These are phyloP conservation scores for Pythium sp. DNA, from an alignment of 352 stramenopile species.

Conservation along the genomic window DNA sequence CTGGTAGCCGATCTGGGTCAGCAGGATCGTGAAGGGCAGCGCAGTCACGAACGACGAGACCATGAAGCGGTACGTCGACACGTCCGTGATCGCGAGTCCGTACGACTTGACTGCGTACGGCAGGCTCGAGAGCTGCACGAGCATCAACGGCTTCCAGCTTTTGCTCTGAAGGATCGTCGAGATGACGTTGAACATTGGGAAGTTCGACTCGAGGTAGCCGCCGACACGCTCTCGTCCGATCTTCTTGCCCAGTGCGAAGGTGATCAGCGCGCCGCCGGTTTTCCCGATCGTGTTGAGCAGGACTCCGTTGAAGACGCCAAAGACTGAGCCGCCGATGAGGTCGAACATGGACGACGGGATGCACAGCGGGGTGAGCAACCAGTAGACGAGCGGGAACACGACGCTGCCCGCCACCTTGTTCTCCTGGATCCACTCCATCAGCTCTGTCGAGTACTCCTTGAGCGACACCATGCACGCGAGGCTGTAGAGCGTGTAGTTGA, in stretches of 20 bases:
- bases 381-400: constrained; percentile 55
- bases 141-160: constrained; percentile 68
- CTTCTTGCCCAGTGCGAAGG: constrained; percentile 56
- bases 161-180: constrained; percentile 50
- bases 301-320: constrained; percentile 44
- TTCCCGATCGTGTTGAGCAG: constrained; percentile 63
- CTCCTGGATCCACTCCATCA: constrained; percentile 46
- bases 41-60: constrained; percentile 55
- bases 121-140: constrained; percentile 71
- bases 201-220: constrained; percentile 54
- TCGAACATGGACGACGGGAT: constrained; percentile 69
- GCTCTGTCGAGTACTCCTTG: constrained; percentile 30
- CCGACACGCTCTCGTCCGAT: constrained; percentile 50
- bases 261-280: constrained; percentile 54
- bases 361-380: constrained; percentile 54
- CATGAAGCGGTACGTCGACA: constrained; percentile 50
- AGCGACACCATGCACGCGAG: constrained; percentile 39
- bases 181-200: constrained; percentile 49
- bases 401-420: constrained; percentile 43
- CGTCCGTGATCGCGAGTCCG: constrained; percentile 62
- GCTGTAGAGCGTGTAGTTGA: constrained; percentile 11
- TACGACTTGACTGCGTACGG: constrained; percentile 77
- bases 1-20: constrained; percentile 63
- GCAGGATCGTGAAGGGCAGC: constrained; percentile 53
- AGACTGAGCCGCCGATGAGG: constrained; percentile 60